Evolutionary conservation across 106 monocot species (phyloP).

Genomic region (Acorus gramineus): DNA sequence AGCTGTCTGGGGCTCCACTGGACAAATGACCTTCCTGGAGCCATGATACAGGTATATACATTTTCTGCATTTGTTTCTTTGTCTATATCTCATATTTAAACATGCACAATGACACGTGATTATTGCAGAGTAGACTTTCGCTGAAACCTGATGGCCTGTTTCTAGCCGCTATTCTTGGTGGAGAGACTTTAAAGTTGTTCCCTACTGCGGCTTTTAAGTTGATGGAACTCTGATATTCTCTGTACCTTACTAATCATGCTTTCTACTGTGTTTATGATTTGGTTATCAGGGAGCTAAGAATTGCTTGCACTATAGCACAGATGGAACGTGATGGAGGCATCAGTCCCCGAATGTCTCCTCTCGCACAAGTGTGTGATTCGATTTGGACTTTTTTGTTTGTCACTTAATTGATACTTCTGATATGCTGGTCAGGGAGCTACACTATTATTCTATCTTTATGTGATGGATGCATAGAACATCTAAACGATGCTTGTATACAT

Average conservation of each 20-base stretch:
- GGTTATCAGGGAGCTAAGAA: slow-evolving; percentile 77
- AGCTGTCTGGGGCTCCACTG: slow-evolving; percentile 98
- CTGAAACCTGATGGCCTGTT: slow-evolving; percentile 96
- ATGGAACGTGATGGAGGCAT: slow-evolving; percentile 99
- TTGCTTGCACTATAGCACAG: slow-evolving; percentile 91
- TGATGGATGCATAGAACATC: no score
- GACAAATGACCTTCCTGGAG: slow-evolving; percentile 99
- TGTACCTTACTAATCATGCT: slow-evolving; percentile 7
- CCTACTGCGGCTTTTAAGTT: neutral
- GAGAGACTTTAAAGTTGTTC: slow-evolving; percentile 88
- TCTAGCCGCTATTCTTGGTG: slow-evolving; percentile 94
- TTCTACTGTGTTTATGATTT: neutral
- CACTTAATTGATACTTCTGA: neutral
- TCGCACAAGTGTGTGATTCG: slow-evolving; percentile 61
- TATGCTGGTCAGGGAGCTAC: neutral
- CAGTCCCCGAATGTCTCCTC: slow-evolving; percentile 87
- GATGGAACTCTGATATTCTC: neutral
- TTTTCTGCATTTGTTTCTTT: neutral
- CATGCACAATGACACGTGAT: neutral
- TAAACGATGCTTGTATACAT: no score
- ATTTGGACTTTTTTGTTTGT: neutral
- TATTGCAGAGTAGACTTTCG: slow-evolving; percentile 68
- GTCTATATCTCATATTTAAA: neutral
- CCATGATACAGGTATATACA: slow-evolving; percentile 83
- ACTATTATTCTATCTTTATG: no score